Base-by-base conservation (phyloP, 805 yeast species). In the Zygosaccharomyces kombuchaensis region DNA sequence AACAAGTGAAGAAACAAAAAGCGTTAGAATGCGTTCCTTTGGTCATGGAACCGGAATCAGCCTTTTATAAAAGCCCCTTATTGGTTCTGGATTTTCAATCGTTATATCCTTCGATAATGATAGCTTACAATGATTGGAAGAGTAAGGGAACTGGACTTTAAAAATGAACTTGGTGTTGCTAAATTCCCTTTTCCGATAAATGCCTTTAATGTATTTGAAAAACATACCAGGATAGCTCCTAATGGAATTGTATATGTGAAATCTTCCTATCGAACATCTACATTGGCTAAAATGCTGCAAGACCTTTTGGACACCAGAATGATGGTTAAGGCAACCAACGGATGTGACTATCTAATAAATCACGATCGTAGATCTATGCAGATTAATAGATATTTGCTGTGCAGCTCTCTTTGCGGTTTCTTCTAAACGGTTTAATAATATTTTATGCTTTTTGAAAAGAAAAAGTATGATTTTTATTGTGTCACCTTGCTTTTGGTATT, bases 41-140 rank as follows among this genome's bases (percentile, higher is more conserved):
- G 43, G 87, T 93, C 2, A 81, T 93, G 90, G 99, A 93, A 58
- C 99, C 99, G 0, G 77, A 78, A 19, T 80, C 96, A 4, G 81
- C 79, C 14, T 86, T 82, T 53, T 93, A 89, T 62, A 88, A 87
- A 45, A 84, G 91, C 46, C 99, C 99, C 0, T 70, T 93, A 23
- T 77, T 90, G 13, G 98, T 93, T 0, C 67, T 93, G 16, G 99
- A 93, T 62, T 93, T 93, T 58, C 96, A 91, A 57, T 88, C 97
- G 0, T 72, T 93, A 40, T 93, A 93, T 60, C 99, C 99, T 0
- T 90, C 98, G 0, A 74, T 93, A 10, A 77, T 91, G 62, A 87
- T 88, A 59, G 99, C 96, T 0, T 87, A 85, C 63, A 93, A 93
- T 84, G 40, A 45, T 86, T 2, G 91, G 93, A 1, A 70, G 79